Percentiles rank a stretch among this genome's conserved stretches.
These are phyloP conservation scores for Puccinia novopanici DNA, from an alignment of 1,284 basidiomycete genomes.

Conservation along the genomic window DNA sequence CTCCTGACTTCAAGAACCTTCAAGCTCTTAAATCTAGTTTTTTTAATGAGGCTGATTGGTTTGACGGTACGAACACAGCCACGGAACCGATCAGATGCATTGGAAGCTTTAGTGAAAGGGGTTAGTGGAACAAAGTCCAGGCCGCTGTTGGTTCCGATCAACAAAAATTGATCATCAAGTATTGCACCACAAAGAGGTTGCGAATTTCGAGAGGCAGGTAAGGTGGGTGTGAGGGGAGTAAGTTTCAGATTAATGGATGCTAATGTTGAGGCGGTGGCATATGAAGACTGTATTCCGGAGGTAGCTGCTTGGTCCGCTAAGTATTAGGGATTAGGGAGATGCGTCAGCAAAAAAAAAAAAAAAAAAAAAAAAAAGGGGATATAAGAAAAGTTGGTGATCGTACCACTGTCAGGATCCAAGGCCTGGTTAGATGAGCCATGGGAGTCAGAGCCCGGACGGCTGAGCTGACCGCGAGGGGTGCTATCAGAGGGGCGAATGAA, in stretches of 20 bases:
- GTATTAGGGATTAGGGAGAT: neutral
- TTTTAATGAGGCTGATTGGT: conserved; percentile 57
- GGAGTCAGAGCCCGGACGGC: conserved; percentile 2
- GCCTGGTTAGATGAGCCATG: conserved; percentile 16
- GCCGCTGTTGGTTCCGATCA: conserved; percentile 57
- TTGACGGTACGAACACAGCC: conserved; percentile 50
- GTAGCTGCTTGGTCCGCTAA: conserved; percentile 6
- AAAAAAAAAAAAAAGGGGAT: neutral
- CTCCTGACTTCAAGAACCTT: conserved; percentile 55
- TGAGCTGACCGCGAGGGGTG: neutral
- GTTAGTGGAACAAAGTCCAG: conserved; percentile 57
- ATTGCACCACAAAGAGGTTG: conserved; percentile 57
- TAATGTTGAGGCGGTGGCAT: conserved; percentile 47
- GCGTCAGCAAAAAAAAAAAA: neutral
- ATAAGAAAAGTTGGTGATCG: neutral
- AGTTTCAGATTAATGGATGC: conserved; percentile 52
- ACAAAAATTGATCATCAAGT: conserved; percentile 56
- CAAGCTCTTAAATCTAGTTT: conserved; percentile 56
- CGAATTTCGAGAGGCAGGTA: conserved; percentile 53
- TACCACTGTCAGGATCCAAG: conserved; percentile 2
- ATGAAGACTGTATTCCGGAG: neutral
- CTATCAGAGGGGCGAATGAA: conserved; percentile 13
- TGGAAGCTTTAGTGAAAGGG: conserved; percentile 29
- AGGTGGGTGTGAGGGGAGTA: conserved; percentile 53
- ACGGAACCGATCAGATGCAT: conserved; percentile 22